A percentile compares a stretch with the other conserved stretches of the same genome.
Evolutionary conservation across 768 basidiomycete genomes (phyloP).

Genomic region (Trametes cubensis): DNA sequence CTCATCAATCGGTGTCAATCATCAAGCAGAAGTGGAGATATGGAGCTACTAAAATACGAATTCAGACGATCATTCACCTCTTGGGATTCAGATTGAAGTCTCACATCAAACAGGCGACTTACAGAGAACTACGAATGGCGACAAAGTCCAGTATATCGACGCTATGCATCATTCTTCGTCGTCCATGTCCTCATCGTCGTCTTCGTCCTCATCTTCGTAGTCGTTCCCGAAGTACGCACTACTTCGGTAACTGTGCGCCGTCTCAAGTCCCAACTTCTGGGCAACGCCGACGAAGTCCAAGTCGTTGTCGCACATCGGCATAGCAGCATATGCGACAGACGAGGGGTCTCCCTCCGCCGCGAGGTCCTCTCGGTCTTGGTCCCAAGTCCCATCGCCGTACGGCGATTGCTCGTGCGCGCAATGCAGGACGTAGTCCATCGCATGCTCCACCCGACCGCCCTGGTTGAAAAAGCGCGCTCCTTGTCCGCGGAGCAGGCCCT

Average conservation of each 20-base stretch:
- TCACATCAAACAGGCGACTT: too few relatives aligned
- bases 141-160: too few relatives aligned
- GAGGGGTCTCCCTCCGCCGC: slow-evolving; percentile 1
- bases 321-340: background rate
- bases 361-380: background rate
- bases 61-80: too few relatives aligned
- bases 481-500: background rate
- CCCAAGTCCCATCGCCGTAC: slow-evolving; percentile 7
- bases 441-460: slow-evolving; percentile 11
- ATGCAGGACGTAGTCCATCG: slow-evolving; percentile 14
- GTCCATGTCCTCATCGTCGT: too few relatives aligned
- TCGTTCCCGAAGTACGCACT: too few relatives aligned
- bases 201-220: too few relatives aligned
- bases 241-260: background rate
- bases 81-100: too few relatives aligned
- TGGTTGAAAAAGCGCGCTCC: slow-evolving; percentile 1
- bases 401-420: slow-evolving; percentile 10
- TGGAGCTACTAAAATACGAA: too few relatives aligned
- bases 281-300: slow-evolving; percentile 6
- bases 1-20: too few relatives aligned
- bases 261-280: background rate
- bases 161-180: too few relatives aligned
- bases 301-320: slow-evolving; percentile 21
- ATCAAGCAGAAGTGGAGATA: too few relatives aligned
- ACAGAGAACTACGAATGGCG: too few relatives aligned